A percentile compares a stretch with the other conserved stretches of the same genome.
These are phyloP conservation scores for Artemisia annua DNA, from an alignment of 129 eudicot species.

Conservation along the genomic window DNA sequence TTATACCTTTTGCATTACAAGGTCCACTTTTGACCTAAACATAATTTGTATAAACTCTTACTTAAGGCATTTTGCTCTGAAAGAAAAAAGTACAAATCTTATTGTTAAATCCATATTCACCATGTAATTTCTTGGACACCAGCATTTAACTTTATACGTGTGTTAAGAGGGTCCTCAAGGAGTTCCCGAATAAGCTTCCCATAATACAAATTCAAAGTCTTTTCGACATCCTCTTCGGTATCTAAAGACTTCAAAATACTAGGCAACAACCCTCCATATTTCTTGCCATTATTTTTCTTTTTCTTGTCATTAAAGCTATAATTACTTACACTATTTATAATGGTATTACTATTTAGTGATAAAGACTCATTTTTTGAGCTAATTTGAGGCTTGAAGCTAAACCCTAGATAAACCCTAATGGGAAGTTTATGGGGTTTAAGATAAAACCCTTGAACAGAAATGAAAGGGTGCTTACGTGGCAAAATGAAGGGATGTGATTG, in stretches of 20 bases:
- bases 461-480: constrained; percentile 65
- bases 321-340: constrained; percentile 24
- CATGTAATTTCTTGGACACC: too few relatives aligned
- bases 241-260: constrained; percentile 51
- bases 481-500: constrained; percentile 20
- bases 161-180: not conserved
- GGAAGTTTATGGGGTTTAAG: constrained; percentile 24
- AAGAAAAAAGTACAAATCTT: not conserved
- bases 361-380: constrained; percentile 39
- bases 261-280: constrained; percentile 61
- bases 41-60: too few relatives aligned
- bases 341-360: not conserved
- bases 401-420: constrained; percentile 53
- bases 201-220: constrained; percentile 49
- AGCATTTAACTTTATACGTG: constrained; percentile 17
- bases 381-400: constrained; percentile 47
- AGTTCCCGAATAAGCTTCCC: constrained; percentile 37
- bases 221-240: constrained; percentile 52
- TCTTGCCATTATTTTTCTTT: constrained; percentile 33
- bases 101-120: not conserved
- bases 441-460: constrained; percentile 47
- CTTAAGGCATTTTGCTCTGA: too few relatives aligned
- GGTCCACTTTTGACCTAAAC: too few relatives aligned
- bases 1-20: too few relatives aligned
- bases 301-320: constrained; percentile 20